These are phyloP conservation scores for Scutellaria minor DNA, from an alignment of 257 asterid genomes.

Conservation along the genomic window DNA sequence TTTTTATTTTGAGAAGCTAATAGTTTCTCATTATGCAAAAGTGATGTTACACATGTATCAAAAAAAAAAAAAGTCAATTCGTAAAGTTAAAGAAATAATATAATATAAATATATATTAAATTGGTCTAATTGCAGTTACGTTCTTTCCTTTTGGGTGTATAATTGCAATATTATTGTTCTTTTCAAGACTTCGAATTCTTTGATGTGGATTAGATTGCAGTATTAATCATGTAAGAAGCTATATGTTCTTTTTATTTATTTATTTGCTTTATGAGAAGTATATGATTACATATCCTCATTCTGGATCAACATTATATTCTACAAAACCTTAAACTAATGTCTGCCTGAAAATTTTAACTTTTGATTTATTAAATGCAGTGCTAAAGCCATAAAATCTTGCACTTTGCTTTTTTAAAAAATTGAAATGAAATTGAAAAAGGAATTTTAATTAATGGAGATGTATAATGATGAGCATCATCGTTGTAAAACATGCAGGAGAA, in stretches of 20 bases:
- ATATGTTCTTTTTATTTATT: not conserved
- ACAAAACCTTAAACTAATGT: not conserved
- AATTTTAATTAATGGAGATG: not conserved
- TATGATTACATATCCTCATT: not conserved
- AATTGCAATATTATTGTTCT: too few relatives aligned
- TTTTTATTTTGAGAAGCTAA: too few relatives aligned
- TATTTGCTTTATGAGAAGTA: not conserved
- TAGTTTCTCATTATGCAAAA: too few relatives aligned
- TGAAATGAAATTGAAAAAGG: too few relatives aligned
- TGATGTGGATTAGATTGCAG: not conserved
- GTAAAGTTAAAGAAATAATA: too few relatives aligned
- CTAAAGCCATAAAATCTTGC: not conserved
- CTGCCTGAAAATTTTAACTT: not conserved
- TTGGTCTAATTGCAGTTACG: too few relatives aligned
- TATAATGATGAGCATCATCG: slow-evolving; percentile 36
- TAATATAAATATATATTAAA: too few relatives aligned
- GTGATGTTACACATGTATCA: too few relatives aligned
- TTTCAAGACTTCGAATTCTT: too few relatives aligned
- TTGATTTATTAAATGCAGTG: not conserved
- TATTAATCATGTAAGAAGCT: too few relatives aligned
- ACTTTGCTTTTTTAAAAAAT: not conserved
- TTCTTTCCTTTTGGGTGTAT: too few relatives aligned
- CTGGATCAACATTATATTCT: not conserved
- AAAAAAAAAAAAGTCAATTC: too few relatives aligned
- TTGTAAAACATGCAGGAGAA: slow-evolving; percentile 33